Conservation (phyloP, 2,329 filamentous ascomycete genomes). For the Beauveria asiatica region DNA sequence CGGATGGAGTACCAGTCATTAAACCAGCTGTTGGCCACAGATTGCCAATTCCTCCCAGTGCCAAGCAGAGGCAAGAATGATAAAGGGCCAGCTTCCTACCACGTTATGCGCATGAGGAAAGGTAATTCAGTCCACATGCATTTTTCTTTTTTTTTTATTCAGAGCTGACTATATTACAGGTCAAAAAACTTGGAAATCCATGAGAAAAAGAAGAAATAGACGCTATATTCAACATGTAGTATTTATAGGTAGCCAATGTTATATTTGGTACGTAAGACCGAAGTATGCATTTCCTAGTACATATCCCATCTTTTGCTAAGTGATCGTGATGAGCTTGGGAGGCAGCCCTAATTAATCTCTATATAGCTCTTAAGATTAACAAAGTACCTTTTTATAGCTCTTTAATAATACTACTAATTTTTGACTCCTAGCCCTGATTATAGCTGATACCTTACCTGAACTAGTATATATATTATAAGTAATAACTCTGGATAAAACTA, state of each 20-base stretch:
- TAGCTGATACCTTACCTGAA: too few species aligned
- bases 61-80: background rate
- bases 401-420: too few species aligned
- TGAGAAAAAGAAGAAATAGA: background rate
- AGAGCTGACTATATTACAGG: background rate
- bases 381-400: too few species aligned
- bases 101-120: background rate
- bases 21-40: background rate
- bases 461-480: too few species aligned
- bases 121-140: background rate
- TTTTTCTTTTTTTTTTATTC: background rate
- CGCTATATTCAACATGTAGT: background rate
- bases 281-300: background rate
- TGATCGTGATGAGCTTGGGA: background rate
- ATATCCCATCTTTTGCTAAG: background rate
- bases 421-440: too few species aligned
- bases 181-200: background rate
- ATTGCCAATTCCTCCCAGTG: background rate
- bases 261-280: background rate
- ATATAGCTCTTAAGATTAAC: too few species aligned
- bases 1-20: background rate
- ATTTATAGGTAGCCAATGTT: background rate
- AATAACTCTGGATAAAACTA: too few species aligned
- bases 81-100: background rate
- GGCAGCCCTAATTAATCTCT: too few species aligned